Base-by-base conservation (phyloP, 805 yeast species). In the Suhomyces sp. region DNA sequence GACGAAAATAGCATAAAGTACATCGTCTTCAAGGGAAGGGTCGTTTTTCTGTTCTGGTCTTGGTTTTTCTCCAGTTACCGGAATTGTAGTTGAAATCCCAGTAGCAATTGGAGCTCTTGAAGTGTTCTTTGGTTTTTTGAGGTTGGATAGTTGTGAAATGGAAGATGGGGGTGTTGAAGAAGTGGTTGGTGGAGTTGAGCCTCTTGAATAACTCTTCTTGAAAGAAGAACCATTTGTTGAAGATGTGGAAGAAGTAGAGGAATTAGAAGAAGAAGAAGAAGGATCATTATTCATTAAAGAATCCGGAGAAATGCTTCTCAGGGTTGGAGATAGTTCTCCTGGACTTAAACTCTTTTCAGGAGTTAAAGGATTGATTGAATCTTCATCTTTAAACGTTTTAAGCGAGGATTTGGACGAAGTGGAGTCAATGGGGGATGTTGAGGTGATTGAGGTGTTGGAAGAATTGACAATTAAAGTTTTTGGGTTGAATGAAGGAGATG, bases 61-160 rank as follows among this genome's bases (percentile, higher is more conserved):
- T 30, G 90, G 88, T 46, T 68, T 67, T 42, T 68, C 73, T 23
- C 91, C 91, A 10, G 90, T 81, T 5, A 84, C 85, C 1, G 93
- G 93, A 38, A 84, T 83, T 2, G 84, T 76, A 28, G 88, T 82
- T 10, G 90, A 80, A 24, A 84, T 81, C 31, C 88, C 86, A 25
- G 84, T 78, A 2, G 84, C 84, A 35, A 76, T 71, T 17, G 79
- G 77, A 17, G 72, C 74, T 35, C 80, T 63, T 14, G 64, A 51
- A 8, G 65, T 43, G 28, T 51, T 52, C 45, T 68, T 68, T 15
- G 58, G 56, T 44, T 68, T 68, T 35, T 63, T 63, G 14, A 18
- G 29, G 26, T 26, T 40, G 36, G 16, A 33, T n/a, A n/a, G n/a
- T 19, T 28, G 38, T 31, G 37, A 29, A 13, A 11, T 19, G 35